A percentile compares a stretch with the other conserved stretches of the same genome.
Evolutionary conservation across 1,284 basidiomycete genomes (phyloP).

Genomic region (Ganoderma resinaceum): DNA sequence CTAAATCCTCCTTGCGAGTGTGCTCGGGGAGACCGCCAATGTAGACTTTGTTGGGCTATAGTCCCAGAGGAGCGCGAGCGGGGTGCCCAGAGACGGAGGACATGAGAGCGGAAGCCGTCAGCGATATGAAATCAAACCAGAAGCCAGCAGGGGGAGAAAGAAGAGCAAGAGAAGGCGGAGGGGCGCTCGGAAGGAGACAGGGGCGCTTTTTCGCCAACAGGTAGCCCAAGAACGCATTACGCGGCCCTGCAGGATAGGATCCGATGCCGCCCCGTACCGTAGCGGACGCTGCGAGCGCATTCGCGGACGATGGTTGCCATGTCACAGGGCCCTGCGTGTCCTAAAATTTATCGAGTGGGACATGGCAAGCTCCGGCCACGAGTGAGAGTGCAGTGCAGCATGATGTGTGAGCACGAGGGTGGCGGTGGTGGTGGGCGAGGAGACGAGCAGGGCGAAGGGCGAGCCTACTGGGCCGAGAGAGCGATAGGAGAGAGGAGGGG

Average conservation of each 20-base stretch:
- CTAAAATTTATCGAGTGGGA: constrained; percentile 19
- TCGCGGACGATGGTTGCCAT: constrained; percentile 30
- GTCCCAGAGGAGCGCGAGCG: constrained; percentile 54
- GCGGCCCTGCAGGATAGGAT: constrained; percentile 23
- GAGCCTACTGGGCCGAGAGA: constrained; percentile 34
- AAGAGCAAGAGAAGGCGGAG: constrained; percentile 19
- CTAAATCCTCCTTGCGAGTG: constrained; percentile 82
- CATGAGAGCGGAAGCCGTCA: constrained; percentile 43
- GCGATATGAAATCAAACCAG: constrained; percentile 29
- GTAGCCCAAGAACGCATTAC: constrained; percentile 20
- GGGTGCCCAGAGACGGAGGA: constrained; percentile 56
- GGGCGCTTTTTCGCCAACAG: constrained; percentile 18
- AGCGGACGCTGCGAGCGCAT: constrained; percentile 14
- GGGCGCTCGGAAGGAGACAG: constrained; percentile 16
- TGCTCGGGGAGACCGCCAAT: constrained; percentile 86
- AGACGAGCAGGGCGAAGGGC: constrained; percentile 29
- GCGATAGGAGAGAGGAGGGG: constrained; percentile 43
- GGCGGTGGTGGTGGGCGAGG: constrained; percentile 18
- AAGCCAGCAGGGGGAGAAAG: constrained; percentile 28
- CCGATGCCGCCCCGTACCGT: constrained; percentile 17
- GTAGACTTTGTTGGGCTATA: constrained; percentile 89
- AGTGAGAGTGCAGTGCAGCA: constrained; percentile 20
- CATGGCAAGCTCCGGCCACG: constrained; percentile 33
- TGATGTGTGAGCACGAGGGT: constrained; percentile 26
- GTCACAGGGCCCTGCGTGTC: constrained; percentile 24